A percentile compares a stretch with the other conserved stretches of the same genome.
phyloP scores from a whole-genome alignment of 495 filamentous ascomycete genomes.

The Hyaloscypha hepaticicola region DNA sequence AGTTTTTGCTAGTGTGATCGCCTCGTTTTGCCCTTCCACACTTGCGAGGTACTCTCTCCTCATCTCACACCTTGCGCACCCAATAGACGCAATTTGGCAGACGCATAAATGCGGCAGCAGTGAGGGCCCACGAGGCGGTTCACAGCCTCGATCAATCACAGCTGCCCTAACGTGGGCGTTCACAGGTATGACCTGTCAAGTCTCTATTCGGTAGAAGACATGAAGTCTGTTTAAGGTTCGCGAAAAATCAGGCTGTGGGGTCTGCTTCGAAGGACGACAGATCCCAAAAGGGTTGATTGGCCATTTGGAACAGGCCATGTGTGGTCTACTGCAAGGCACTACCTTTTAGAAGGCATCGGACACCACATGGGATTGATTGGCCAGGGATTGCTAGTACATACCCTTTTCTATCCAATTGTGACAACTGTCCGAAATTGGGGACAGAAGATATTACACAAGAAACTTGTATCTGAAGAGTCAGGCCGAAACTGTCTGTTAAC shows the following conservation, averaged over 20 bases:
- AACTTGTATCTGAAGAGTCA: background rate
- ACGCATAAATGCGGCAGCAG: slow-evolving; percentile 5
- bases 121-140: slow-evolving; percentile 2
- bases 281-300: background rate
- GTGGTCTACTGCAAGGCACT: background rate
- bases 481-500: background rate
- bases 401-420: background rate
- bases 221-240: slow-evolving; percentile 13
- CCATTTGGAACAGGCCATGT: background rate
- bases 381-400: background rate
- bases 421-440: background rate
- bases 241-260: background rate
- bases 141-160: background rate
- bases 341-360: background rate
- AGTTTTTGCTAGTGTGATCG: slow-evolving; percentile 19
- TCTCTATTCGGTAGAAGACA: background rate
- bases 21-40: slow-evolving; percentile 22
- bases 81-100: slow-evolving; percentile 8
- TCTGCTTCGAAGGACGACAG: background rate
- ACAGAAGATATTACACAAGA: background rate
- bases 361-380: background rate
- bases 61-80: background rate
- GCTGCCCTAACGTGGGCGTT: slow-evolving; percentile 10
- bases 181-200: slow-evolving; percentile 15
- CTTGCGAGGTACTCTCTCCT: slow-evolving; percentile 1